Evolutionary conservation across 2,329 filamentous ascomycete genomes (phyloP), one percentile per base, ranked within the genome.

Genomic region (Phialophora macrospora): DNA sequence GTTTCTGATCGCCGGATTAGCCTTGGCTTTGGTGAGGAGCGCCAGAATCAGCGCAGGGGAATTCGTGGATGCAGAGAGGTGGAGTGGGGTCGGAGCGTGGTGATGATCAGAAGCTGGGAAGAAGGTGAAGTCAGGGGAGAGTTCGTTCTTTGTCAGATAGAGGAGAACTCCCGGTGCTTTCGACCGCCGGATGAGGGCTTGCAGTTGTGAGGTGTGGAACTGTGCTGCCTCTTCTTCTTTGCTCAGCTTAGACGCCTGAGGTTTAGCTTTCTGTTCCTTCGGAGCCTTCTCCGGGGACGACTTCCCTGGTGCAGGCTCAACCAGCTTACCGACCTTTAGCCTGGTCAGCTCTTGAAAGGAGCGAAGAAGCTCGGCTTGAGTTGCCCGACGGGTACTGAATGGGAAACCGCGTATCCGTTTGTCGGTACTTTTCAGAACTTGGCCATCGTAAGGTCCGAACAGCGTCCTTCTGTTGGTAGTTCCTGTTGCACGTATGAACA

Each of bases 321-420:
- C 63, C 46, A 98, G 85, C 68, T 91, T 89, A 56, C 87, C 88
- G 55, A 97, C 84, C 77, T 99, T 97, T 17, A 97, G 84, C 17
- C 95, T 84, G 0, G 95, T 99, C 34, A 99, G 84, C 79, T 99
- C 95, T 68, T 96, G 90, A 73, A 97, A 99, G 0, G 90, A 90
- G 46, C 94, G 87, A 90, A 98, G 95, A 0, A 99, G 87, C 77
- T 99, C 95, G 55, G 90, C 91, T 74, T 98, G 93, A 0, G 95
- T 99, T 0, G 95, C 92, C 64, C 95, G 85, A 12, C 93, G 86
- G 8, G 95, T 99, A 76, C 86, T 97, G 77, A 99, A 99, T 0
- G 95, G 95, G 69, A 99, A 97, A 0, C 91, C 90, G 63, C 95
- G 85, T 73, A 97, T 84, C 41, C 95, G 84, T 0, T 88, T 82